Evolutionary conservation across 2,329 filamentous ascomycete genomes (phyloP).

Genomic region (Apiospora malaysiana): DNA sequence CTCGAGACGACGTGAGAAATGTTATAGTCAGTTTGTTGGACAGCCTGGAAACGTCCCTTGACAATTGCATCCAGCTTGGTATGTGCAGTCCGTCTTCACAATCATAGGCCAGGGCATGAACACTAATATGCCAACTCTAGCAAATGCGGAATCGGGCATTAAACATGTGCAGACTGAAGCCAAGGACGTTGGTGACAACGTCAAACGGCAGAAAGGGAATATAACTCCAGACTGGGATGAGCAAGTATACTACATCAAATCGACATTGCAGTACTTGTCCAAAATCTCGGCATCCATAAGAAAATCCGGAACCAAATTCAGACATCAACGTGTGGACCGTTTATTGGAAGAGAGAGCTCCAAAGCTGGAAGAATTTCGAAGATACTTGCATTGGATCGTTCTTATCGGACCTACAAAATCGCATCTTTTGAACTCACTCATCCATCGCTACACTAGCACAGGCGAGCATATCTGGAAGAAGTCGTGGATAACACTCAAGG

Average conservation of each 20-base stretch:
- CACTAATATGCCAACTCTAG: no score
- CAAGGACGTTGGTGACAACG: no score
- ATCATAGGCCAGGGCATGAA: neutral
- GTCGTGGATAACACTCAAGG: neutral
- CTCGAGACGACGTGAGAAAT: neutral
- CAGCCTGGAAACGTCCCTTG: neutral
- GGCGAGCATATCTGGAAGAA: neutral
- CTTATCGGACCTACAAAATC: neutral
- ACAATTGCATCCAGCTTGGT: neutral
- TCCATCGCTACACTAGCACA: neutral
- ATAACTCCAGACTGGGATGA: neutral
- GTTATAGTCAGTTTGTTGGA: neutral
- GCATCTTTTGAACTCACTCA: neutral
- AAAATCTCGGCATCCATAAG: neutral
- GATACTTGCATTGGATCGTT: neutral
- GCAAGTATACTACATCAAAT: neutral
- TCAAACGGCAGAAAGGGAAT: neutral
- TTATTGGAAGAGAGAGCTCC: neutral
- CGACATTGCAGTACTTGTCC: neutral
- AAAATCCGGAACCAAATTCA: neutral
- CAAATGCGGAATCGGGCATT: no score
- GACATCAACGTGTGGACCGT: neutral
- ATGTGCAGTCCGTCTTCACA: neutral
- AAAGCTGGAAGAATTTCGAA: neutral
- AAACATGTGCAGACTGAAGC: neutral